Evolutionary conservation across 257 asterid species (phyloP).

Genomic region (Solanum bulbocastanum): DNA sequence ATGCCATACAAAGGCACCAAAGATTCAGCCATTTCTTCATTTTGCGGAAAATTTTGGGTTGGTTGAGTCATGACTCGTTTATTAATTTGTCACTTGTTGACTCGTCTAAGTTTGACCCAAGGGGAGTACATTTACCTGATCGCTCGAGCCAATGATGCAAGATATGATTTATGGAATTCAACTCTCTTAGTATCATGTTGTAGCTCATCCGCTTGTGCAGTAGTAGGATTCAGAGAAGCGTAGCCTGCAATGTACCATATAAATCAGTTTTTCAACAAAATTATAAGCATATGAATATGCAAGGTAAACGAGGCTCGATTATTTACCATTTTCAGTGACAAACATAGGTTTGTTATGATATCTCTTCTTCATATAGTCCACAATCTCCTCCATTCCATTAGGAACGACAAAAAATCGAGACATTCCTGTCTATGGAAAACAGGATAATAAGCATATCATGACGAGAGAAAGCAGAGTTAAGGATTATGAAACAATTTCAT

Average conservation of each 20-base stretch:
- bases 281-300: background rate
- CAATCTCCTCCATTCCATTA: slow-evolving; percentile 48
- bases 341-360: slow-evolving; percentile 60
- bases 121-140: slow-evolving; percentile 35
- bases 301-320: background rate
- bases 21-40: background rate
- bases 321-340: slow-evolving; percentile 63
- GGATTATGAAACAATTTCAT: background rate
- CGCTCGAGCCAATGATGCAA: slow-evolving; percentile 49
- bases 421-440: slow-evolving; percentile 42
- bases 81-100: background rate
- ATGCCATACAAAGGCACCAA: background rate
- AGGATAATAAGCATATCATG: background rate
- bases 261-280: background rate
- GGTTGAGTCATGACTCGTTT: background rate
- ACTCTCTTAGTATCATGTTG: slow-evolving; percentile 39
- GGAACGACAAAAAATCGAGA: slow-evolving; percentile 41
- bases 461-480: background rate
- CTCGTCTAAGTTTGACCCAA: background rate
- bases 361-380: slow-evolving; percentile 43
- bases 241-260: slow-evolving; percentile 40
- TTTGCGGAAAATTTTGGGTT: background rate
- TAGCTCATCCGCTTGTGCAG: slow-evolving; percentile 7
- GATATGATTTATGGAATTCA: slow-evolving; percentile 41
- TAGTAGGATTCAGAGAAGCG: slow-evolving; percentile 21